Percentiles rank a stretch among this genome's conserved stretches.
These are phyloP conservation scores for Leccinum longicurvipes DNA, from an alignment of 768 basidiomycete species.

Conservation along the genomic window DNA sequence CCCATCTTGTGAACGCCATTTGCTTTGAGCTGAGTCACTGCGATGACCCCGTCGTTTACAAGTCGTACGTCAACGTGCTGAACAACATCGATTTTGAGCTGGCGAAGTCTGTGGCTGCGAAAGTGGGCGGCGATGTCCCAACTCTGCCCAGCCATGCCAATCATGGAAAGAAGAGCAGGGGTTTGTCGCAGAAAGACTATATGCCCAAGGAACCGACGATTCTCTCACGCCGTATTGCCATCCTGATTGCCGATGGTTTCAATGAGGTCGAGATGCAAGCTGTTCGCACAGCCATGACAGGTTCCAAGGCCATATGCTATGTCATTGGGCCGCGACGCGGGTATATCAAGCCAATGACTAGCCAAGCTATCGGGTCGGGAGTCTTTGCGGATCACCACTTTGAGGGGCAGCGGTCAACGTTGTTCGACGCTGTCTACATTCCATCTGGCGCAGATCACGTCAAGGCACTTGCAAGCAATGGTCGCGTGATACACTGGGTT, in stretches of 20 bases:
- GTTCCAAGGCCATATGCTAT: constrained; percentile 55
- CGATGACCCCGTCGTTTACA: constrained; percentile 69
- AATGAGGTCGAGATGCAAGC: constrained; percentile 55
- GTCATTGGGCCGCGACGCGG: constrained; percentile 69
- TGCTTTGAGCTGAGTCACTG: constrained; percentile 85
- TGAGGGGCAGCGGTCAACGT: constrained; percentile 75
- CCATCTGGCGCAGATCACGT: constrained; percentile 64
- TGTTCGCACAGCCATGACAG: constrained; percentile 51
- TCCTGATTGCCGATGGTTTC: constrained; percentile 76
- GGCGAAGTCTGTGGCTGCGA: constrained; percentile 62
- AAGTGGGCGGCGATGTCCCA: constrained; percentile 61
- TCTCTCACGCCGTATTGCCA: constrained; percentile 66
- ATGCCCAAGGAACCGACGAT: constrained; percentile 56
- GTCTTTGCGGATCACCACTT: constrained; percentile 65
- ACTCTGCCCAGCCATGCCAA: constrained; percentile 48
- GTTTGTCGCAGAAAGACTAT: constrained; percentile 60
- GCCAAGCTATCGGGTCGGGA: constrained; percentile 25
- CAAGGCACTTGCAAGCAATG: constrained; percentile 55
- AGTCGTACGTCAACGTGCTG: constrained; percentile 62
- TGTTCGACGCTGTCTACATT: constrained; percentile 81
- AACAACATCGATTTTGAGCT: constrained; percentile 74
- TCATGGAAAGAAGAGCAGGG: constrained; percentile 52
- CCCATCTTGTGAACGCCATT: constrained; percentile 67
- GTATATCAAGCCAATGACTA: constrained; percentile 36
- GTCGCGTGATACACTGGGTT: constrained; percentile 77